phyloP scores from a whole-genome alignment of 768 basidiomycete genomes.

The Coprinopsis cinerea region DNA sequence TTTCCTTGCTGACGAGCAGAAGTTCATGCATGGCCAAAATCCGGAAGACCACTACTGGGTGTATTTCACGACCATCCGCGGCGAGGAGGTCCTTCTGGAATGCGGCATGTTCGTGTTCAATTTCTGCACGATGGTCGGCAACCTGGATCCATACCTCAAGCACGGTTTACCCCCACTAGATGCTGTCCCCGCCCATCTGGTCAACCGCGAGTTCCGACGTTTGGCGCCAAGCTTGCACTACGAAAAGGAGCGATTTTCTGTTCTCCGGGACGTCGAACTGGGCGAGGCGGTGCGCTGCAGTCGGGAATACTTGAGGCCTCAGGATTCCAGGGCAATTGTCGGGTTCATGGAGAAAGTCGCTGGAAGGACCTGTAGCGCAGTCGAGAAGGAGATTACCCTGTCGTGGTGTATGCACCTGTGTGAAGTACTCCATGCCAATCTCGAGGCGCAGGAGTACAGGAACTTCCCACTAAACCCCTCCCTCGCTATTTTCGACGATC shows the following conservation, averaged over 20 bases:
- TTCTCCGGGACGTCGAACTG: conserved; percentile 24
- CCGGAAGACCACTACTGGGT: conserved; percentile 45
- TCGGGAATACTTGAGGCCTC: conserved; percentile 6
- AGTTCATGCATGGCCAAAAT: conserved; percentile 31
- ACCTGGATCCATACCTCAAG: conserved; percentile 6
- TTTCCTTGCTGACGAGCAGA: conserved; percentile 18
- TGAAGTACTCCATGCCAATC: conserved; percentile 6
- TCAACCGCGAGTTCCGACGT: conserved; percentile 13
- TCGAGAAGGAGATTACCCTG: conserved; percentile 19
- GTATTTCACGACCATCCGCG: conserved; percentile 38
- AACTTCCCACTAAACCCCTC: conserved; percentile 20
- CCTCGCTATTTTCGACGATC: conserved; percentile 20
- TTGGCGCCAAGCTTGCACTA: conserved; percentile 12
- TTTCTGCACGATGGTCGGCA: conserved; percentile 17
- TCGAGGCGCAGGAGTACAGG: conserved; percentile 12
- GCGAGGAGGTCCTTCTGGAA: conserved; percentile 36
- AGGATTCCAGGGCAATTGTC: conserved; percentile 14
- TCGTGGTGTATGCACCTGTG: conserved; percentile 10
- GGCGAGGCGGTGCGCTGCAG: conserved; percentile 14
- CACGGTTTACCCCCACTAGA: conserved; percentile 12
- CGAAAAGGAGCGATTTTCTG: conserved; percentile 17
- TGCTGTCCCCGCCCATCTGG: conserved; percentile 22
- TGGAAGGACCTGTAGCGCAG: conserved; percentile 14
- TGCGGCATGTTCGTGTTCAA: conserved; percentile 39
- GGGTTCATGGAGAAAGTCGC: conserved; percentile 27